Conservation (phyloP, 1,284 basidiomycete genomes). For the Apiotrichum laibachii region DNA sequence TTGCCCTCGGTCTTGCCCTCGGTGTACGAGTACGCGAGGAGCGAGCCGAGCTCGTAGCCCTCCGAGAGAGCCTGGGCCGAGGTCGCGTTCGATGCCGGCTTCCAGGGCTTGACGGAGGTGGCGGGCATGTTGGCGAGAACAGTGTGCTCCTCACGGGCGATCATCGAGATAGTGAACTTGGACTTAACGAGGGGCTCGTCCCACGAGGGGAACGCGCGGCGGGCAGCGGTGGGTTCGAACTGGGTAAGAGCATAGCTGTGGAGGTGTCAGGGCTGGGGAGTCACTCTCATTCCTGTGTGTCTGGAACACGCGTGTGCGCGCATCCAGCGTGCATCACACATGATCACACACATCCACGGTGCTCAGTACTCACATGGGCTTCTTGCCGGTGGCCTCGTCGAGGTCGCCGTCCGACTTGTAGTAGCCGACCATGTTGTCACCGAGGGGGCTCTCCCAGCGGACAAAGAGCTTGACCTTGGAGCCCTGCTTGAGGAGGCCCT, state of each 20-base stretch:
- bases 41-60: conserved; percentile 48
- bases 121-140: conserved; percentile 79
- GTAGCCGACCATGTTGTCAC: conserved; percentile 61
- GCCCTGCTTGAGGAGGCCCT: conserved; percentile 63
- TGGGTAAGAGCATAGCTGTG: conserved; percentile 71
- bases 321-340: no score
- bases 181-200: conserved; percentile 93
- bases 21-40: conserved; percentile 32
- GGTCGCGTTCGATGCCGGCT: conserved; percentile 38
- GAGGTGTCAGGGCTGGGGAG: not conserved
- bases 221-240: conserved; percentile 77
- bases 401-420: conserved; percentile 52
- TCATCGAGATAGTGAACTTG: conserved; percentile 75
- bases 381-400: conserved; percentile 52
- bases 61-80: conserved; percentile 37
- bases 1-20: conserved; percentile 43
- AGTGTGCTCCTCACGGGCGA: conserved; percentile 70
- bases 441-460: conserved; percentile 60
- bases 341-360: no score
- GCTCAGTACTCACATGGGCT: conserved; percentile 39
- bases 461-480: conserved; percentile 57
- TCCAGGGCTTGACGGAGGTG: conserved; percentile 57
- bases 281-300: no score
- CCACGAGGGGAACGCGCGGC: conserved; percentile 78
- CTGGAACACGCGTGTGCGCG: not conserved